phyloP scores from a whole-genome alignment of 768 basidiomycete genomes.

The Termitomyces sp. region DNA sequence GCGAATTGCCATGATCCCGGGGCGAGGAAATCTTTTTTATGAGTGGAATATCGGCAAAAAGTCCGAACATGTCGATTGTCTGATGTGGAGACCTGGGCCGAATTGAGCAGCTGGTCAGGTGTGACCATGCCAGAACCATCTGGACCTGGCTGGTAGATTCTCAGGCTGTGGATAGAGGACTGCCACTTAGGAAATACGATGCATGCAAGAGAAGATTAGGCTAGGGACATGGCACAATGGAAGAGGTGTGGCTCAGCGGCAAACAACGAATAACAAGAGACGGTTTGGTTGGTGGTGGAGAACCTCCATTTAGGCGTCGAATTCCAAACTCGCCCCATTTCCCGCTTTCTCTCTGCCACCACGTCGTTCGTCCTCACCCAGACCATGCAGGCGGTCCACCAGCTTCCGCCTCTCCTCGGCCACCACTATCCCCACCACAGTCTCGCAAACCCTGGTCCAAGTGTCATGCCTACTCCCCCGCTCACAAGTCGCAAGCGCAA shows the following conservation, averaged over 20 bases:
- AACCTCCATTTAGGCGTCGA: slow-evolving; percentile 37
- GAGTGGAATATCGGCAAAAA: slow-evolving; percentile 7
- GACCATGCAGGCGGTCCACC: slow-evolving; percentile 72
- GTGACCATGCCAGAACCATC: slow-evolving; percentile 8
- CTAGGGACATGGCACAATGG: not conserved
- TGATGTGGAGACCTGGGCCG: slow-evolving; percentile 6
- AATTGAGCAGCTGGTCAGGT: slow-evolving; percentile 9
- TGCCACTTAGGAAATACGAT: not conserved
- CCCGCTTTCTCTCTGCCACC: slow-evolving; percentile 35
- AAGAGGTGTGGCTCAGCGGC: slow-evolving; percentile 18
- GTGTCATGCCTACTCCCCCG: slow-evolving; percentile 67
- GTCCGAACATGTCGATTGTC: slow-evolving; percentile 14
- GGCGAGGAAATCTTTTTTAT: not conserved
- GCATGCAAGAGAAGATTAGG: not conserved
- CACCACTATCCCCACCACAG: slow-evolving; percentile 60
- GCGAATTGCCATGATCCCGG: slow-evolving; percentile 8
- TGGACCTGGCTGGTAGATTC: not conserved
- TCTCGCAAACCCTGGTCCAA: slow-evolving; percentile 43
- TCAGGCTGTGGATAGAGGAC: not conserved
- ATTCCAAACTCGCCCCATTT: slow-evolving; percentile 27
- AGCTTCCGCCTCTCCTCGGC: slow-evolving; percentile 56
- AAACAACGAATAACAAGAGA: slow-evolving; percentile 32
- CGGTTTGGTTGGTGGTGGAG: slow-evolving; percentile 21
- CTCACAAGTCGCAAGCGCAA: slow-evolving; percentile 77
- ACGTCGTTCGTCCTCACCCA: slow-evolving; percentile 43